These are phyloP conservation scores for Elsinoe arachidis DNA, from an alignment of 2,329 filamentous ascomycete genomes.

Conservation along the genomic window DNA sequence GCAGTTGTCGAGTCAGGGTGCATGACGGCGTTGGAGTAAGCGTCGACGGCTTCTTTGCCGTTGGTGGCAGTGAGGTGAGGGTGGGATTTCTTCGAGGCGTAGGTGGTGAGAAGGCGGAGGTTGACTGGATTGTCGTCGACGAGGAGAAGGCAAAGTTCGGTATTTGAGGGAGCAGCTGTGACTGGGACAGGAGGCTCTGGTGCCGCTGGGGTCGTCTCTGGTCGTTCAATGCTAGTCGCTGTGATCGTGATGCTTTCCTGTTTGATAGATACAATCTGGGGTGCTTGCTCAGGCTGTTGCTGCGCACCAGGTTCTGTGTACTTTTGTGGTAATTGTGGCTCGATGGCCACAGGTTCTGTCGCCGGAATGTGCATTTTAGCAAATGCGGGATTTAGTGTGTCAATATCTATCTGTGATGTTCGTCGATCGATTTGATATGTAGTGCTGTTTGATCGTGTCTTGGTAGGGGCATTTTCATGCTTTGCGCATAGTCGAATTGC, in stretches of 20 bases:
- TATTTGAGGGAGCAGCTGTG: neutral
- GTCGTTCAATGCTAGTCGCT: neutral
- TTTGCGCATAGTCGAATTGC: neutral
- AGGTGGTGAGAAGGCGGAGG: slow-evolving; percentile 25
- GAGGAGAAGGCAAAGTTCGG: slow-evolving; percentile 22
- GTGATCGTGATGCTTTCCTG: neutral
- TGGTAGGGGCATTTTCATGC: neutral
- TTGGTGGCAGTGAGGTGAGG: slow-evolving; percentile 37
- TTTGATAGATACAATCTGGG: slow-evolving; percentile 3
- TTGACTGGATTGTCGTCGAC: slow-evolving; percentile 30
- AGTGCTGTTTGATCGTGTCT: neutral
- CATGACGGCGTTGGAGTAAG: slow-evolving; percentile 27
- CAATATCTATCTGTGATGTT: neutral
- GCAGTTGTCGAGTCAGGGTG: neutral
- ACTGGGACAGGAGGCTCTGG: neutral
- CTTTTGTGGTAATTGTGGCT: neutral
- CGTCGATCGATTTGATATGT: slow-evolving; percentile 1
- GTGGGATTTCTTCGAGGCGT: slow-evolving; percentile 30
- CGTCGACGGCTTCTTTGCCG: slow-evolving; percentile 42
- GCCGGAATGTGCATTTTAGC: neutral
- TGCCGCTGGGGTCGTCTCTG: neutral
- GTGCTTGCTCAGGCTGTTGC: neutral
- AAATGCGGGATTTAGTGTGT: neutral
- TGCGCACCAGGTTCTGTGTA: neutral
- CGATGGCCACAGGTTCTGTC: neutral